phyloP scores from a whole-genome alignment of 192 early-diverging fungal species.

The Backusella westeae region DNA sequence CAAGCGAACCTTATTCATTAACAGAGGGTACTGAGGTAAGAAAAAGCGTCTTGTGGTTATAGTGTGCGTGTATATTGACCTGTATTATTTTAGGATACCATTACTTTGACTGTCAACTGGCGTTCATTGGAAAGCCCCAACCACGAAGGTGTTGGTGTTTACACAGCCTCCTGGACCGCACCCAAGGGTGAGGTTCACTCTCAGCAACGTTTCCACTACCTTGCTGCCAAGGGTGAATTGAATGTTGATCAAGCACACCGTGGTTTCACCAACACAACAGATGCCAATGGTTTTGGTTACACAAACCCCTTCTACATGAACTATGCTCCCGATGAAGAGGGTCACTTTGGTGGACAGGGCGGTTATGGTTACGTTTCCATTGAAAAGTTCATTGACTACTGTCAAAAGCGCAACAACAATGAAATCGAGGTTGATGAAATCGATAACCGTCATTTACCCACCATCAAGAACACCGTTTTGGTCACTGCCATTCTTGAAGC shows the following conservation, averaged over 20 bases:
- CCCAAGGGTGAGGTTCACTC: slow-evolving; percentile 44
- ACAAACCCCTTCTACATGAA: slow-evolving; percentile 45
- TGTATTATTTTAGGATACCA: slow-evolving; percentile 31
- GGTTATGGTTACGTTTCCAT: slow-evolving; percentile 40
- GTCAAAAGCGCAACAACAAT: slow-evolving; percentile 27
- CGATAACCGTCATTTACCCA: slow-evolving; percentile 32
- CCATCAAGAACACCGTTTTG: slow-evolving; percentile 36
- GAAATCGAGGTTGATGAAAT: slow-evolving; percentile 26
- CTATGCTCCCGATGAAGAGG: slow-evolving; percentile 42
- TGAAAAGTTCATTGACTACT: slow-evolving; percentile 37
- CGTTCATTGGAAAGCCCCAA: slow-evolving; percentile 28
- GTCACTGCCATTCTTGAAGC: slow-evolving; percentile 46
- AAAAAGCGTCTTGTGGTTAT: neutral
- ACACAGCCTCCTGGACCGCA: slow-evolving; percentile 48
- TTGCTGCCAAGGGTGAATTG: slow-evolving; percentile 43
- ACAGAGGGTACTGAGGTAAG: slow-evolving; percentile 36
- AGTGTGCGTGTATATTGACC: neutral
- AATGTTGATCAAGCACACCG: slow-evolving; percentile 46
- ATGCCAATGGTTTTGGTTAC: slow-evolving; percentile 24
- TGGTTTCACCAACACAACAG: slow-evolving; percentile 41
- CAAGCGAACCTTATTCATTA: slow-evolving; percentile 30
- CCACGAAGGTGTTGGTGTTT: slow-evolving; percentile 38
- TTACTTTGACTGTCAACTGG: slow-evolving; percentile 41
- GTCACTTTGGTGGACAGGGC: slow-evolving; percentile 41
- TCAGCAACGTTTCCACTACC: slow-evolving; percentile 44